A percentile compares a stretch with the other conserved stretches of the same genome.
These are phyloP conservation scores for Cadophora gregata DNA, from an alignment of 2,329 filamentous ascomycete species.

Conservation along the genomic window DNA sequence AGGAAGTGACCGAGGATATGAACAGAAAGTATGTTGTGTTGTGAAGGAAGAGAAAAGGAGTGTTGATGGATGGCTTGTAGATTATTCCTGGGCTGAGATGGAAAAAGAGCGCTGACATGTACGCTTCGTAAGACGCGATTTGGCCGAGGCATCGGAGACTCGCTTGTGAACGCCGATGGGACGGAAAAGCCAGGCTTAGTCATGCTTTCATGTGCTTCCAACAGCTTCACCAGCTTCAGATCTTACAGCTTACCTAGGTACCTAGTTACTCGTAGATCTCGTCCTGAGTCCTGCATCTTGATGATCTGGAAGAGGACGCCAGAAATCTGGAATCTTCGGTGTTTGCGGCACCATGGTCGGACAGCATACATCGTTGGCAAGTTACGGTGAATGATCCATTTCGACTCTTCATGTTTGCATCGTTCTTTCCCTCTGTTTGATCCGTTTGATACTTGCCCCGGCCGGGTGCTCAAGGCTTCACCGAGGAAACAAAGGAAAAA, in stretches of 20 bases:
- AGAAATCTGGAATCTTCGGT: neutral
- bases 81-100: neutral
- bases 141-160: constrained; percentile 13
- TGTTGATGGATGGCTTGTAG: neutral
- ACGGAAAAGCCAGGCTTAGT: constrained; percentile 7
- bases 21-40: neutral
- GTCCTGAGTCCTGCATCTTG: neutral
- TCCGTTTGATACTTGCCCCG: no score
- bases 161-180: constrained; percentile 11
- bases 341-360: no score
- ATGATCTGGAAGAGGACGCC: neutral
- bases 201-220: constrained; percentile 9
- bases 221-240: no score
- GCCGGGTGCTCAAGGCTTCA: no score
- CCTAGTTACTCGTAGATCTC: no score
- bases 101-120: neutral
- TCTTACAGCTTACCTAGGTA: no score
- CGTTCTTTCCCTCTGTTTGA: no score
- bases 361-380: no score
- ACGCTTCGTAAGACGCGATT: neutral
- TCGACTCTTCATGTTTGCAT: no score
- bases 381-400: no score
- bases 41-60: constrained; percentile 1
- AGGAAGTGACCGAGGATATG: constrained; percentile 4
- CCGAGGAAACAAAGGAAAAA: no score